Evolutionary conservation across 163 green algal species (phyloP), one percentile per base, ranked within the genome.

Genomic region (Coccomyxa subellipsoidea): DNA sequence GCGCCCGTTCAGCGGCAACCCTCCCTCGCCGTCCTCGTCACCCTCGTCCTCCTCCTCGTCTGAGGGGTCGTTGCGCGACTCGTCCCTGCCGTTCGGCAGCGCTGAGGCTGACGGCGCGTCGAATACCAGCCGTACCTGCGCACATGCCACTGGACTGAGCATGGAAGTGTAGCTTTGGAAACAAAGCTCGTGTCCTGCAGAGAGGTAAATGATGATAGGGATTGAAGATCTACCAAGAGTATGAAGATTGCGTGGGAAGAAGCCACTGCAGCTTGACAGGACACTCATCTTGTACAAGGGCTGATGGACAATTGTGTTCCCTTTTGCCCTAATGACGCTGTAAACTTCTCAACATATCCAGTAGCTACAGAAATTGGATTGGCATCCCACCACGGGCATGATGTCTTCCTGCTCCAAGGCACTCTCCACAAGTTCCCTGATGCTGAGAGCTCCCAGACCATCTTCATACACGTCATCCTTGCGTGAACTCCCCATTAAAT

Each of bases 91-190:
- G 72, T 15, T 32, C 37, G 29, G 36, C 72, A 47, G 23, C 2
- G 36, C 32, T 31, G 1, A 25, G 8, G 36, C 21, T 35, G 76
- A 12, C 36, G 76, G 38, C 25, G 38, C 76, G 27, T 80, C 38
- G 69, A 80, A 80, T 12, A 66, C 76, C 37, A 80, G 36, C 36
- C 76, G 76, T 8, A 80, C 76, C 76, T 80, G 76, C 39, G 21
- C 69, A 37, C 0, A n/a, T n/a, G n/a, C n/a, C n/a, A n/a, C n/a
- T n/a, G n/a, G n/a, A n/a, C n/a, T n/a, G n/a, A n/a, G 2, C 69
- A 36, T 59, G 21, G 5, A 12, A 59, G 47, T 7, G 10, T 23
- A 10, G 40, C 40, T 8, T 54, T 54, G 10, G 8, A 35, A 9
- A 35, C n/a, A 9, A 36, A 15, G 69, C n/a, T 31, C 12, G 8